Base-by-base conservation (phyloP, 2,329 filamentous ascomycete genomes). In the Fusarium abutilonis region DNA sequence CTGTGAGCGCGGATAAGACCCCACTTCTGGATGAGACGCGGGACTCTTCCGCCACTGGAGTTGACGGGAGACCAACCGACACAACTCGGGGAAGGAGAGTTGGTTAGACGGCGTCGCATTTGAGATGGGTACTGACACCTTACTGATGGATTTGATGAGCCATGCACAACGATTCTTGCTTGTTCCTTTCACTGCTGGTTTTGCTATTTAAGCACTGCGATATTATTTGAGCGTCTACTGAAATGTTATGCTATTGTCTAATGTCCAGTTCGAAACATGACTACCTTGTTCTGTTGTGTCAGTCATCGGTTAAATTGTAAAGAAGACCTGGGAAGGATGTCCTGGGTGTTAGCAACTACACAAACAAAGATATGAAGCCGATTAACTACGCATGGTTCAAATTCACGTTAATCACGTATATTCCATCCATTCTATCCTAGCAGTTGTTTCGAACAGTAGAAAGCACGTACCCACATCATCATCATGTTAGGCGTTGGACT, bases 1-100 rank as follows among this genome's bases (percentile, higher is more conserved):
- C 59, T 11, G 66, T 69, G 9, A 74, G 71, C 42, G 71, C 88
- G 2, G 85, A 88, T 58, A 77, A 79, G 15, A 88, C 89, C 42
- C 85, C 86, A 3, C 72, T 88, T 28, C 74, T 89, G 14, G 82
- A 84, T 14, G 81, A 85, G 49, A 70, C 71, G 38, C 67, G 67
- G 10, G 67, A 63, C 7, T 69, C 70, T 3, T 70, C 63, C 13
- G 72, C 77, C 6, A 82, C 78, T 2, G 78, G 80, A 3, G 66
- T 81, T 32, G 82, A 85, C 49, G 74, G 72, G 1, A 74, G 77
- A 2, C 76, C 77, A n/a, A 80, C 75, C 56, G 79, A 82, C 61
- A 73, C 78, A 6, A 76, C 80, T 4, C 78, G 80, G 31, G 81
- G 83, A 68, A 78, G 84, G 58, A 85, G 77, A 66, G 52, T 70